These are phyloP conservation scores for Pythium apleroticum DNA, from an alignment of 352 stramenopile species.

Conservation along the genomic window DNA sequence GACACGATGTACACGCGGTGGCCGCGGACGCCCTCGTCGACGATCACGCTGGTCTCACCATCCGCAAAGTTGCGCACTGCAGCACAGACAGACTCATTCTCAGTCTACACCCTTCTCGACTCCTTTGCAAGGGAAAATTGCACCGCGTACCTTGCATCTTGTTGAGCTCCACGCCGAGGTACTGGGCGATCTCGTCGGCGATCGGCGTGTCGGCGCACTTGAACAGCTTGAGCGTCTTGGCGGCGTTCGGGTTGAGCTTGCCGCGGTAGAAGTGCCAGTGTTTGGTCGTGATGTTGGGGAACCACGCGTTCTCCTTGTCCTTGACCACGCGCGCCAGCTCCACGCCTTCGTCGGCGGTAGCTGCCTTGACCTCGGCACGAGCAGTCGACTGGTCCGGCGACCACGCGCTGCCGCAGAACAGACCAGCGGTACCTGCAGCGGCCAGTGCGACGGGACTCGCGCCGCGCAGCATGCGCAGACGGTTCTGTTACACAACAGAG, in stretches of 20 bases:
- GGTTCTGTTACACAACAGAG: constrained; percentile 10
- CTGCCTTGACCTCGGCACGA: constrained; percentile 12
- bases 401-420: constrained; percentile 33
- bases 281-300: constrained; percentile 82
- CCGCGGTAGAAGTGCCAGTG: constrained; percentile 89
- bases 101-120: no score
- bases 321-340: constrained; percentile 18
- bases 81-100: not conserved
- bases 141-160: constrained; percentile 54
- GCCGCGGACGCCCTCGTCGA: constrained; percentile 79
- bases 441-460: constrained; percentile 26
- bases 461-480: constrained; percentile 24
- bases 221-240: constrained; percentile 89
- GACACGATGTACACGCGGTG: constrained; percentile 87
- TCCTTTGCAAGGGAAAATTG: no score
- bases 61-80: constrained; percentile 82
- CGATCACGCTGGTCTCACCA: constrained; percentile 74
- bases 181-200: constrained; percentile 79
- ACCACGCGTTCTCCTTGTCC: constrained; percentile 45
- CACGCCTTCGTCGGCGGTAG: constrained; percentile 13
- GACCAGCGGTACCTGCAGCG: constrained; percentile 36
- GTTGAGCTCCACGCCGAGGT: constrained; percentile 79
- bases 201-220: constrained; percentile 87
- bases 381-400: constrained; percentile 9
- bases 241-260: constrained; percentile 79